Conservation (phyloP, 495 filamentous ascomycete species). For the Penicillium canariense region DNA sequence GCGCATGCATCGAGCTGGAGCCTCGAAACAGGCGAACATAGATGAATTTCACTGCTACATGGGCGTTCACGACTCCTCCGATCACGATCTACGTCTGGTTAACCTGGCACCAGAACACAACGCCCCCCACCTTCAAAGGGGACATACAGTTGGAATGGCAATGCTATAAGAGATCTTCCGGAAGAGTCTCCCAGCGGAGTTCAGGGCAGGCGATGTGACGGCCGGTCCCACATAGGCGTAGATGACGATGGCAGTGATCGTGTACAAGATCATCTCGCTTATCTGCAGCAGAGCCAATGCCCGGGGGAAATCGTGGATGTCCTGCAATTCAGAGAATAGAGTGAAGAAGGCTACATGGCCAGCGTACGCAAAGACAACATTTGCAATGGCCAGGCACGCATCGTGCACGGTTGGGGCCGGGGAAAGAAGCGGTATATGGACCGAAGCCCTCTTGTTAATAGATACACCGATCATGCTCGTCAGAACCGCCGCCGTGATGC, state of each 20-base stretch:
- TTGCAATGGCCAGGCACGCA: slow-evolving; percentile 43
- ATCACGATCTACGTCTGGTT: slow-evolving; percentile 49
- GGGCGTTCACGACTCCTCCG: slow-evolving; percentile 61
- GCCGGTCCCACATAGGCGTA: slow-evolving; percentile 63
- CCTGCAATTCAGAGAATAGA: slow-evolving; percentile 68
- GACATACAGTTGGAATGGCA: slow-evolving; percentile 59
- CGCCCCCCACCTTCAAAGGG: slow-evolving; percentile 45
- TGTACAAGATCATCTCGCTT: slow-evolving; percentile 64
- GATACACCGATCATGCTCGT: slow-evolving; percentile 63
- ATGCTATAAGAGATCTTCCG: slow-evolving; percentile 69
- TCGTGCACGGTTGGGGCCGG: slow-evolving; percentile 31
- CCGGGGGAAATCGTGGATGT: slow-evolving; percentile 59
- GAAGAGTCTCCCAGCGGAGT: slow-evolving; percentile 53
- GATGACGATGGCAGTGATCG: slow-evolving; percentile 60
- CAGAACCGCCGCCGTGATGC: slow-evolving; percentile 61
- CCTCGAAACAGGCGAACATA: slow-evolving; percentile 54
- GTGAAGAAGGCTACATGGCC: slow-evolving; percentile 66
- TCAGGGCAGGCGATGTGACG: slow-evolving; percentile 66
- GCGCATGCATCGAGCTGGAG: slow-evolving; percentile 47
- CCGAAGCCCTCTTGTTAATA: slow-evolving; percentile 27
- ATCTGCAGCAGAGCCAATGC: slow-evolving; percentile 57
- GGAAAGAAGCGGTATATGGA: slow-evolving; percentile 42
- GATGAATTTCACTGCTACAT: slow-evolving; percentile 55
- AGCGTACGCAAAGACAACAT: slow-evolving; percentile 42
- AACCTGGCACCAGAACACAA: slow-evolving; percentile 58